Evolutionary conservation across 2,329 filamentous ascomycete species (phyloP), one percentile per base, ranked within the genome.

Genomic region (Botrytis fabae): DNA sequence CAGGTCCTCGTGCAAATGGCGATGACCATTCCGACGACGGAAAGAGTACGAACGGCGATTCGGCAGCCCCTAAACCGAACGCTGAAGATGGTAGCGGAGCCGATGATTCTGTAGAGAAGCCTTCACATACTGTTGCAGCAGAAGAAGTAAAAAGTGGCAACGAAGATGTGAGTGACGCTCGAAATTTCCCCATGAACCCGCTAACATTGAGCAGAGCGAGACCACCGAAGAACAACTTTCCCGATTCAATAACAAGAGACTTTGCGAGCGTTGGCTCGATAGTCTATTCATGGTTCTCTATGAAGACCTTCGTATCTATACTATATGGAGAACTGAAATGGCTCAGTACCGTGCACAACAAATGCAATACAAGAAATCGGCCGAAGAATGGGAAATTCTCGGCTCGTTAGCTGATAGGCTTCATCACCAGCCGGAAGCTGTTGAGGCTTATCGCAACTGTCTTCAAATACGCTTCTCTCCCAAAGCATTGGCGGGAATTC

Each of bases 211-310:
- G 20, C 77, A 93, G 91, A 84, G 84, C 25, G 87, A 90, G 73
- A 86, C 89, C 42, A 88, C 89, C 9, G 90, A 94, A 76, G 88
- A 91, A 73, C 87, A 93, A 77, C 92, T 97, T 78, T 95, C 94
- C 10, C 93, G 95, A 78, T 94, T 99, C 80, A 96, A 97, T 81
- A 97, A 98, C 83, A 99, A 99, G 85, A 92, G 96, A 0, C 89
- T 99, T 1, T 99, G 96, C 80, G 96, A 99, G 83, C 91, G 96
- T 78, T 99, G 96, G 96, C 88, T 99, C 3, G 96, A 99, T 83
- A 98, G 97, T 79, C 87, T 99, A 35, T 99, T 99, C 85, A 99
- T 99, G 96, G 96, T 98, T 0, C 87, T 99, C 4, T 99, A 99
- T 82, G 96, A 99, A 82, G 96, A 99, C 80, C 88, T 99, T 28